Evolutionary conservation across 257 asterid species (phyloP), one percentile per base, ranked within the genome.

Genomic region (Solanum sparsipilum): DNA sequence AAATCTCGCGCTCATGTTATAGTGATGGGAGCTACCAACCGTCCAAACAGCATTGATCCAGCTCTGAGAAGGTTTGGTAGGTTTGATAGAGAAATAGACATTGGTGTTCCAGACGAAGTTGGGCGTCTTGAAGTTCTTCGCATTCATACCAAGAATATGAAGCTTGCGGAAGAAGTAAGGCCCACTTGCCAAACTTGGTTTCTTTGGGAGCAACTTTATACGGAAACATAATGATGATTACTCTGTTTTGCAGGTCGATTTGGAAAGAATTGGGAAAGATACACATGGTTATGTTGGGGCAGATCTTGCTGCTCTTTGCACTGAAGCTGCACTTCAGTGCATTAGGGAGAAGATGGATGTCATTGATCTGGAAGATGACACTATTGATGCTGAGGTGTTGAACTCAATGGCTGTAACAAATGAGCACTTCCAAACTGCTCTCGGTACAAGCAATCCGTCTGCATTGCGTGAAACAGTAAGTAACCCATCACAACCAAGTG

Each of bases 241-340:
- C 41, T 29, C 41, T 46, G 18, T 81, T 34, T 9, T 88, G 90
- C 92, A 93, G 95, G 95, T 93, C 72, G 94, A 93, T 87, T 84
- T 93, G 76, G 95, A 93, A 88, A 92, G 89, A 87, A 92, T 92
- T 48, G 35, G 92, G 29, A 92, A 93, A 86, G 92, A 92, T 73
- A 92, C 94, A 20, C 94, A 93, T 44, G 95, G 95, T 6, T 92
- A 92, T 83, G 95, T 92, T 87, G 95, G 94, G 67, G 94, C 95
- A 75, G 95, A 93, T 71, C 93, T 93, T 85, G 95, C 95, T 7
- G 95, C 95, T 83, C 93, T 93, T 48, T 93, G 95, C 89, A 93
- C 95, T 12, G 95, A 93, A 91, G 94, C 95, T 87, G 95, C 95
- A 8, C 93, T 93, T 63, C 95, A 93, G 81, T 93, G 95, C 89